A percentile compares a stretch with the other conserved stretches of the same genome.
phyloP scores from a whole-genome alignment of 179 eudicot species.

The Sideroxylon spinosum region DNA sequence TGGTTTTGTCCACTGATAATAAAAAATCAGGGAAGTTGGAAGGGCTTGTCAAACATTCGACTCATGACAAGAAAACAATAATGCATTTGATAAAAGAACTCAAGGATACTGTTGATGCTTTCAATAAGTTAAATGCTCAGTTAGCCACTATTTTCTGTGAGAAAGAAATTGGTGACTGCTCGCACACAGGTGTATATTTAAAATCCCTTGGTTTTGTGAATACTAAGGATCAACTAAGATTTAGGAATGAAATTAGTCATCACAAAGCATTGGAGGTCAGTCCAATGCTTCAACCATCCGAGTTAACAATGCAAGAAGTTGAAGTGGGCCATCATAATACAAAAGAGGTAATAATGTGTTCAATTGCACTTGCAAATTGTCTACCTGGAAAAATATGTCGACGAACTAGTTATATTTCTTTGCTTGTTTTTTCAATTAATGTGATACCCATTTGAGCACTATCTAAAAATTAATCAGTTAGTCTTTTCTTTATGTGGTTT shows the following conservation, averaged over 20 bases:
- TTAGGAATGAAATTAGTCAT: slow-evolving; percentile 16
- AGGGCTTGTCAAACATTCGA: not conserved
- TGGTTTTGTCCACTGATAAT: not conserved
- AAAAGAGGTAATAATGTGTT: slow-evolving; percentile 22
- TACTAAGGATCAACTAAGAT: not conserved
- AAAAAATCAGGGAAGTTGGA: slow-evolving; percentile 18
- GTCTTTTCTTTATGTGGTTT: not conserved
- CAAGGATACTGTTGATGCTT: slow-evolving; percentile 24
- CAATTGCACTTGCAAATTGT: not conserved
- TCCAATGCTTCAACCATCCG: slow-evolving; percentile 10
- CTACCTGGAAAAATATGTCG: not conserved
- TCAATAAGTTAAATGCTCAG: slow-evolving; percentile 24
- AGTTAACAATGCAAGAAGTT: slow-evolving; percentile 20
- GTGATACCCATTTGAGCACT: not conserved
- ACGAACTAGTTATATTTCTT: not conserved
- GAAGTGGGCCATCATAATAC: slow-evolving; percentile 18
- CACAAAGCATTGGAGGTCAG: slow-evolving; percentile 7
- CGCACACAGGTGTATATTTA: not conserved
- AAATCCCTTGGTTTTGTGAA: slow-evolving; percentile 11
- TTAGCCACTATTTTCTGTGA: slow-evolving; percentile 21
- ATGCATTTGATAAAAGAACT: slow-evolving; percentile 27
- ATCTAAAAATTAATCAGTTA: not conserved
- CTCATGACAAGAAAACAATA: slow-evolving; percentile 10
- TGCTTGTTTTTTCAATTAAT: not conserved
- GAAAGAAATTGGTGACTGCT: slow-evolving; percentile 11